These are phyloP conservation scores for Sporothrix euskadiensis DNA, from an alignment of 2,329 filamentous ascomycete genomes.

Conservation along the genomic window DNA sequence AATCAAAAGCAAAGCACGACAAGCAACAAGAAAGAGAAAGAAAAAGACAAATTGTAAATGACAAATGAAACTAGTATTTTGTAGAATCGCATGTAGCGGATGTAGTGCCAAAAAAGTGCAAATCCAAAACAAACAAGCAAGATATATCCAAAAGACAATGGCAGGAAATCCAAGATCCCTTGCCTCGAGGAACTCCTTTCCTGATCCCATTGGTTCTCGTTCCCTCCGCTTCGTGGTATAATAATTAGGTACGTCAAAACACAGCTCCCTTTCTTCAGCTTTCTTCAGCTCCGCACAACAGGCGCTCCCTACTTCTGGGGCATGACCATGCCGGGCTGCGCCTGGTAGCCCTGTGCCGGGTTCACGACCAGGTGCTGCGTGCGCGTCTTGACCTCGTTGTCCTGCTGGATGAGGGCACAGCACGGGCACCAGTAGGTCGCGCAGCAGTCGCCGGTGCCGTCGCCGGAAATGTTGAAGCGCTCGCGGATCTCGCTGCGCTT, in stretches of 20 bases:
- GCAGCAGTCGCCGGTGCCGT: conserved; percentile 52
- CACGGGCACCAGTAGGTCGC: conserved; percentile 57
- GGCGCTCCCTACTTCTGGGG: conserved; percentile 27
- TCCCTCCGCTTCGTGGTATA: conserved; percentile 9
- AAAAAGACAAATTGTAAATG: background rate
- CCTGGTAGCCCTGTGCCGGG: conserved; percentile 39
- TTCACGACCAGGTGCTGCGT: conserved; percentile 33
- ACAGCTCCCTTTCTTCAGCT: background rate
- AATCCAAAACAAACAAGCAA: background rate
- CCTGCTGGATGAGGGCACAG: conserved; percentile 59
- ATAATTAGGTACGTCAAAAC: background rate
- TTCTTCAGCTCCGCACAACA: background rate
- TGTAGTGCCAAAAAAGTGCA: background rate
- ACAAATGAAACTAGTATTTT: conserved; percentile 15
- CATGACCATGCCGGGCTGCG: conserved; percentile 39
- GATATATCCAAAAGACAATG: conserved; percentile 6
- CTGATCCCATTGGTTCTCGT: background rate
- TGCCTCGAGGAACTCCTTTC: background rate
- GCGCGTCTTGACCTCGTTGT: conserved; percentile 52
- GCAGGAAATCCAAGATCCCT: background rate
- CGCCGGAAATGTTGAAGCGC: conserved; percentile 55
- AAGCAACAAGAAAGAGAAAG: background rate
- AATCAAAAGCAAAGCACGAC: background rate
- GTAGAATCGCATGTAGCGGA: conserved; percentile 14
- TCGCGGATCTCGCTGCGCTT: conserved; percentile 57